Evolutionary conservation across 306 rosid genomes (phyloP).

Genomic region (Senna tora): DNA sequence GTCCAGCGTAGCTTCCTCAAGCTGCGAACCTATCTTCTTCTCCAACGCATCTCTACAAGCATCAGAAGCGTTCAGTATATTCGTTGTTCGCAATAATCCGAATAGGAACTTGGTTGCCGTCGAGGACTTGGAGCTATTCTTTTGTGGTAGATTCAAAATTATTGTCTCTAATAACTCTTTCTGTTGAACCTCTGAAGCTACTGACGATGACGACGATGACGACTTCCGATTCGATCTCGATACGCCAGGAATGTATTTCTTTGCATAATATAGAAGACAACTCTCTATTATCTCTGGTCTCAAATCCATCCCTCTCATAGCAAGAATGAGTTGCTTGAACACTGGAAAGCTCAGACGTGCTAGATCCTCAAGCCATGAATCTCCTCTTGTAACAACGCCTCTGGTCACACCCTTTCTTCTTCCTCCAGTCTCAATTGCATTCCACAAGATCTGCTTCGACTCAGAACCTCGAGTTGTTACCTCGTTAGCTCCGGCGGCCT

Average conservation of each 20-base stretch:
- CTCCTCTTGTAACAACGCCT: conserved; percentile 38
- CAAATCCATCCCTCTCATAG: conserved; percentile 61
- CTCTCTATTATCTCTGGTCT: conserved; percentile 74
- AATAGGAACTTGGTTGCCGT: conserved; percentile 71
- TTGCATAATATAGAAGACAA: conserved; percentile 79
- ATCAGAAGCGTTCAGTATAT: conserved; percentile 72
- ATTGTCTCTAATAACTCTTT: conserved; percentile 77
- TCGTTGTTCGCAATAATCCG: conserved; percentile 76
- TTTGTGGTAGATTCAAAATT: conserved; percentile 68
- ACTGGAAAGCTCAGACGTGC: conserved; percentile 64
- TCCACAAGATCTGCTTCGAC: conserved; percentile 69
- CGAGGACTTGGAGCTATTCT: conserved; percentile 57
- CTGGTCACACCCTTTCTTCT: conserved; percentile 50
- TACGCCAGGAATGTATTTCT: conserved; percentile 81
- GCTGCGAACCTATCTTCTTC: conserved; percentile 85
- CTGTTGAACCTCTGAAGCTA: conserved; percentile 69
- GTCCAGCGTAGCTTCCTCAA: conserved; percentile 86
- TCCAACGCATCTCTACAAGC: conserved; percentile 70
- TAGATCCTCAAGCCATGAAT: conserved; percentile 83
- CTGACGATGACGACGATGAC: conserved; percentile 46
- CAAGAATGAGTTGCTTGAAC: conserved; percentile 65
- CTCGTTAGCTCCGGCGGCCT: conserved; percentile 24
- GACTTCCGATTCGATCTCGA: conserved; percentile 75
- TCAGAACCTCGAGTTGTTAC: conserved; percentile 36
- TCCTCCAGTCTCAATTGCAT: conserved; percentile 63